Conservation (phyloP, 768 basidiomycete genomes). For the Mycena haematopus region DNA sequence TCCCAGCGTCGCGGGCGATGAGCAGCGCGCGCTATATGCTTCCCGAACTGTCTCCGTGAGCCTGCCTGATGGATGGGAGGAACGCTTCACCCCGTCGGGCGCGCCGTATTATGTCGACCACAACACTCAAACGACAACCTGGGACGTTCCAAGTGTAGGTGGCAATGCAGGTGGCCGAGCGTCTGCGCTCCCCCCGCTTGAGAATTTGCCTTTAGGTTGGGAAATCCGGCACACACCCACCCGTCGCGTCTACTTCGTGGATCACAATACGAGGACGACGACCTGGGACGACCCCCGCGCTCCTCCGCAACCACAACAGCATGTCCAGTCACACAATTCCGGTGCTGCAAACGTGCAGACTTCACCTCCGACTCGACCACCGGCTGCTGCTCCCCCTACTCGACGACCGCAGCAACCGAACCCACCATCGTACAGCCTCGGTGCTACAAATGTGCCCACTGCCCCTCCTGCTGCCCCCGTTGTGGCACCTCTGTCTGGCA, state of each 20-base stretch:
- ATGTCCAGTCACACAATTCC: too few relatives aligned
- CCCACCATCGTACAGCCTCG: too few relatives aligned
- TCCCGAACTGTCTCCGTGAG: slow-evolving; percentile 60
- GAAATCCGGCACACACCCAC: slow-evolving; percentile 99
- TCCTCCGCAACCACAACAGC: too few relatives aligned
- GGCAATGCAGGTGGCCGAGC: slow-evolving; percentile 78
- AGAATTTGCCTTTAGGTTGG: slow-evolving; percentile 97
- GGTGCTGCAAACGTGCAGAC: too few relatives aligned
- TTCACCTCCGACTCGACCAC: too few relatives aligned
- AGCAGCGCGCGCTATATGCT: slow-evolving; percentile 85
- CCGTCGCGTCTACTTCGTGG: slow-evolving; percentile 98
- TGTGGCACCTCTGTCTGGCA: too few relatives aligned
- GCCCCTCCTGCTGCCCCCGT: too few relatives aligned
- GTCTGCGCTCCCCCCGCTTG: slow-evolving; percentile 88
- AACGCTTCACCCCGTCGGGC: slow-evolving; percentile 97
- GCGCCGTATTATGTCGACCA: slow-evolving; percentile 99
- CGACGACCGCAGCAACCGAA: too few relatives aligned
- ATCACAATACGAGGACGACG: slow-evolving; percentile 99
- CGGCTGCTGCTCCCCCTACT: too few relatives aligned
- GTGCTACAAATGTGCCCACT: too few relatives aligned
- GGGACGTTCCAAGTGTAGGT: slow-evolving; percentile 97
- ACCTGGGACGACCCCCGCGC: slow-evolving; percentile 99
- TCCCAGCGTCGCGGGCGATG: slow-evolving; percentile 76
- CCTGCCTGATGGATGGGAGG: slow-evolving; percentile 98
- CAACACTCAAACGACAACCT: slow-evolving; percentile 99